Evolutionary conservation across 768 basidiomycete species (phyloP), one percentile per base, ranked within the genome.

Genomic region (Tricholoma saponaceum): DNA sequence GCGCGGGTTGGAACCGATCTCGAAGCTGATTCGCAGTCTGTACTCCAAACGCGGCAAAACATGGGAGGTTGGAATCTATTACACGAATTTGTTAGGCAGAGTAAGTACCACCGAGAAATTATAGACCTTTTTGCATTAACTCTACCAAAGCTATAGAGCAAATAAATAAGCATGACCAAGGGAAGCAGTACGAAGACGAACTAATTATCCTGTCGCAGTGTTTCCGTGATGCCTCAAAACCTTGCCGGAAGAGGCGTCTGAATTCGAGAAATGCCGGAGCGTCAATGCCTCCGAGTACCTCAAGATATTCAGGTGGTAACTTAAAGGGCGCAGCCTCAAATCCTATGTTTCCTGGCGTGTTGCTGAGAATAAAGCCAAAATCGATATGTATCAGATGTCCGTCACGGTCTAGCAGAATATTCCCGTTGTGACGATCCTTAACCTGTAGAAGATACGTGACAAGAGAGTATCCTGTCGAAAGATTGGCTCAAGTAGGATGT

Each of bases 241-340:
- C 94, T 65, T 95, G 90, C 62, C 84, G 89, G 74, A 98, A 98
- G 37, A 97, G 75, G 55, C 80, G 79, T 67, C 83, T 89, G 76
- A 98, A 99, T 68, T 96, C 91, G 44, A 79, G 69, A 67, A 89
- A 98, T 12, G 89, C 80, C 22, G 85, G 77, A 26, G 86, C 82
- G 52, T 88, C 80, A 41, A 90, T 74, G 3, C 96, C 96, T 8
- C 97, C 97, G 28, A 99, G 79, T 26, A 99, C 91, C 64, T 98
- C 96, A 54, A 99, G 81, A 71, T 99, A 99, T 71, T 99, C 97
- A 54, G 89, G 78, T 7, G 95, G 87, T 12, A 98, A 74, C 71
- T 99, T 99, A 82, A 99, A 99, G 1, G 97, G 97, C 2, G 97
- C 95, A n/a, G 95, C 96, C 74, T 99, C 97, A 70, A 99, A 98